Evolutionary conservation across 345 rosid genomes (phyloP).

Genomic region (Moringa oleifera): DNA sequence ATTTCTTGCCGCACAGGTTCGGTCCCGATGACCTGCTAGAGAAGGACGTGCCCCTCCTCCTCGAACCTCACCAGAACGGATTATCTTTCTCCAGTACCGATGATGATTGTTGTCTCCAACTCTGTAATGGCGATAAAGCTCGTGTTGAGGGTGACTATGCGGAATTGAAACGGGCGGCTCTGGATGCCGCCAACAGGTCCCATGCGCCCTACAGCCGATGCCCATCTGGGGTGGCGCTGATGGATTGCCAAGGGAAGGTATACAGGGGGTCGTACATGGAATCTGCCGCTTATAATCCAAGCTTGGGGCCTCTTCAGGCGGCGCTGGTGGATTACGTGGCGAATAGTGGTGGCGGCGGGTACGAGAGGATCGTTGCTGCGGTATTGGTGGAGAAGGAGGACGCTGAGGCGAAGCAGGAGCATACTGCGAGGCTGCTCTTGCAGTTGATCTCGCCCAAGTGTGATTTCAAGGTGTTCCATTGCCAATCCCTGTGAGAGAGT

Average conservation of each 20-base stretch:
- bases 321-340: constrained; percentile 77
- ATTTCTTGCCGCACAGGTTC: constrained; percentile 65
- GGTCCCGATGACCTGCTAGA: constrained; percentile 79
- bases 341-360: constrained; percentile 59
- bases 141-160: constrained; percentile 14
- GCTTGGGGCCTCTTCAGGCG: constrained; percentile 92
- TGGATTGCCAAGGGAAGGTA: constrained; percentile 71
- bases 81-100: constrained; percentile 22
- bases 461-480: constrained; percentile 62
- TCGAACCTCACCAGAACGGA: constrained; percentile 57
- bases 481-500: constrained; percentile 12
- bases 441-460: constrained; percentile 63
- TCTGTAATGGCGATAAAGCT: constrained; percentile 13
- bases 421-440: constrained; percentile 59
- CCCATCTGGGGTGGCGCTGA: constrained; percentile 81
- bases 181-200: constrained; percentile 75
- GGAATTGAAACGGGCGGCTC: constrained; percentile 39
- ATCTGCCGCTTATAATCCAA: constrained; percentile 94
- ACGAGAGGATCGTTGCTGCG: constrained; percentile 63
- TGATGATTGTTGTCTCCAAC: not conserved
- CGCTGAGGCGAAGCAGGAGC: constrained; percentile 62
- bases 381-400: constrained; percentile 77
- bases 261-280: constrained; percentile 80
- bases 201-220: constrained; percentile 87
- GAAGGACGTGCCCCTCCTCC: constrained; percentile 50